These are phyloP conservation scores for Pseudogymnoascus sp. DNA, from an alignment of 2,329 filamentous ascomycete genomes.

Conservation along the genomic window DNA sequence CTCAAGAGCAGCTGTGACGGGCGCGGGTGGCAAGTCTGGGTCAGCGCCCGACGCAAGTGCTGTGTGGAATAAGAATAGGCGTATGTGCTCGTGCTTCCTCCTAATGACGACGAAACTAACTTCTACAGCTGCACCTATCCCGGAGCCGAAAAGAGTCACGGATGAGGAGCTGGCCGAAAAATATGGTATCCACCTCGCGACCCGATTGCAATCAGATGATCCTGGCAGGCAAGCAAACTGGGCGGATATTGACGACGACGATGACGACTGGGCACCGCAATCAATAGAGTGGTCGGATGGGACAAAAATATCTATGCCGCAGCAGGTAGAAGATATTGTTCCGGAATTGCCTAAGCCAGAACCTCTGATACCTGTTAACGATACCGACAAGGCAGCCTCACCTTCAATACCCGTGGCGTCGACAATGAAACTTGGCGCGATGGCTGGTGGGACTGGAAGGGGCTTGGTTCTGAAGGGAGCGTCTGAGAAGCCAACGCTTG, in stretches of 20 bases:
- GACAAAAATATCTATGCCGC: constrained; percentile 69
- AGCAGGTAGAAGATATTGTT: constrained; percentile 43
- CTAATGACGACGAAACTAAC: constrained; percentile 22
- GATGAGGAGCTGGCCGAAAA: constrained; percentile 79
- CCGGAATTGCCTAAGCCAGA: constrained; percentile 17
- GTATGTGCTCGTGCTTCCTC: constrained; percentile 41
- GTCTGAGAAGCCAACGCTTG: constrained; percentile 63
- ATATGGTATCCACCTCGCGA: constrained; percentile 79
- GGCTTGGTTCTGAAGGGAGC: constrained; percentile 58
- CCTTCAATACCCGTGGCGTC: constrained; percentile 26
- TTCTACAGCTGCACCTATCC: constrained; percentile 49
- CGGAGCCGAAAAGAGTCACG: constrained; percentile 73
- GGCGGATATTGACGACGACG: constrained; percentile 85
- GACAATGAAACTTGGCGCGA: constrained; percentile 24
- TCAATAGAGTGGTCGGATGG: constrained; percentile 84
- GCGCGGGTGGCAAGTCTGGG: constrained; percentile 52
- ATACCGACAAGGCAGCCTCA: constrained; percentile 24
- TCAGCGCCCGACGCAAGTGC: constrained; percentile 60
- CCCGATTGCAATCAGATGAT: constrained; percentile 69
- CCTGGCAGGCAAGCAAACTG: constrained; percentile 70
- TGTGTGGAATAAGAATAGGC: constrained; percentile 86
- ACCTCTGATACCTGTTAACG: constrained; percentile 21
- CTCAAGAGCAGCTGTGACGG: constrained; percentile 34
- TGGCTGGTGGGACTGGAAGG: constrained; percentile 35
- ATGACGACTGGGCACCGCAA: constrained; percentile 80